Percentiles rank a stretch among this genome's conserved stretches.
These are phyloP conservation scores for Alternaria ventricosa DNA, from an alignment of 2,329 filamentous ascomycete species.

Conservation along the genomic window DNA sequence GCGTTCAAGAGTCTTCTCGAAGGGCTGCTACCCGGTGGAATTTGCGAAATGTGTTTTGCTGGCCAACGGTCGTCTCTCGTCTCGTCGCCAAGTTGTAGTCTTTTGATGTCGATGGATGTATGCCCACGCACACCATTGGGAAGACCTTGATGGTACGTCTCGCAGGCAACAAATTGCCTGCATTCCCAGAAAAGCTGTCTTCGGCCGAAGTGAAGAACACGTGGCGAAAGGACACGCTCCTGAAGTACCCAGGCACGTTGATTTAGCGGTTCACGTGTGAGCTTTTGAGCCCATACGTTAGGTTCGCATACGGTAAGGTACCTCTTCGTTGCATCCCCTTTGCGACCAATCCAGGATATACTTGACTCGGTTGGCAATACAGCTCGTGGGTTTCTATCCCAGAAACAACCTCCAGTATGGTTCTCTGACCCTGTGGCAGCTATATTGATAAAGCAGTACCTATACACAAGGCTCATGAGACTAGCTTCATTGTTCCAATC, in stretches of 20 bases:
- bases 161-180: constrained; percentile 11
- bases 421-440: not conserved
- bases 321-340: not conserved
- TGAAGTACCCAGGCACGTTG: constrained; percentile 10
- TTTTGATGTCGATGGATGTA: constrained; percentile 3
- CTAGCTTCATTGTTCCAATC: not conserved
- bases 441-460: not conserved
- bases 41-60: not conserved
- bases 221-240: constrained; percentile 24
- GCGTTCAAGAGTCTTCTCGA: not conserved
- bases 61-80: constrained; percentile 5
- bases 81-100: constrained; percentile 1
- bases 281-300: not conserved
- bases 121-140: not conserved
- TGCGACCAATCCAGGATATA: not conserved
- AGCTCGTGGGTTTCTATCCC: not conserved
- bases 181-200: constrained; percentile 33
- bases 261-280: constrained; percentile 5
- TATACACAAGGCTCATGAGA: constrained; percentile 1
- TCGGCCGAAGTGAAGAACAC: constrained; percentile 22
- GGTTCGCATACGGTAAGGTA: not conserved
- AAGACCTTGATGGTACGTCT: constrained; percentile 5
- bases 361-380: not conserved
- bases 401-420: not conserved
- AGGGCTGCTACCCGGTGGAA: not conserved